A percentile compares a stretch with the other conserved stretches of the same genome.
Conservation (phyloP, 2,329 filamentous ascomycete genomes). For the Colletotrichum siamense region DNA sequence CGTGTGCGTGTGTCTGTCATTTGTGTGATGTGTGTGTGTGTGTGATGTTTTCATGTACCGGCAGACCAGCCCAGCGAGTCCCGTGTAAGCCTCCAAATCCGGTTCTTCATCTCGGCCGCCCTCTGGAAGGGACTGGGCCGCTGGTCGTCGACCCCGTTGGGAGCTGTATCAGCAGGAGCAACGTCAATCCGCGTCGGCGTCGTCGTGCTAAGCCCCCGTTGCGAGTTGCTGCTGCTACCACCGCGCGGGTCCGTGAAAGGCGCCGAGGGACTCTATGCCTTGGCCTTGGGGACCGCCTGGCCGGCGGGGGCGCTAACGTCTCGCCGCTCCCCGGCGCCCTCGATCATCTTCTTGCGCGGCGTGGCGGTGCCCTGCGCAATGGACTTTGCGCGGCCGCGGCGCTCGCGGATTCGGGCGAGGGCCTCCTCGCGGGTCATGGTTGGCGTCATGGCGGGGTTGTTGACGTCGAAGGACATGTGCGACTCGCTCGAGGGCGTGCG, state of each 20-base stretch:
- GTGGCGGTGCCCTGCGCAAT: constrained; percentile 68
- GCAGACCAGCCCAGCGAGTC: constrained; percentile 15
- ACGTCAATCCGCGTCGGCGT: neutral
- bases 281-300: constrained; percentile 13
- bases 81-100: constrained; percentile 13
- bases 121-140: neutral
- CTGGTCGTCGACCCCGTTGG: neutral
- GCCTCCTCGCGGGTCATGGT: constrained; percentile 78
- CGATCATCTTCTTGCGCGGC: constrained; percentile 63
- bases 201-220: neutral
- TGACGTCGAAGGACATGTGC: constrained; percentile 54
- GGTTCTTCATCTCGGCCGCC: neutral
- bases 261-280: constrained; percentile 16
- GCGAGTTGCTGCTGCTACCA: neutral
- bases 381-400: constrained; percentile 73
- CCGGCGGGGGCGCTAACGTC: constrained; percentile 52
- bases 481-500: constrained; percentile 49
- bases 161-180: neutral
- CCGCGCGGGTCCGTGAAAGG: neutral
- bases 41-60: neutral
- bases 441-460: constrained; percentile 64
- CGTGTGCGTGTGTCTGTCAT: neutral
- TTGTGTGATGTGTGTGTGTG: neutral
- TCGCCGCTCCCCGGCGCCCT: constrained; percentile 49
- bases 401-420: constrained; percentile 75